Conservation (phyloP, 306 rosid species). For the Gastrolobium villosum region DNA sequence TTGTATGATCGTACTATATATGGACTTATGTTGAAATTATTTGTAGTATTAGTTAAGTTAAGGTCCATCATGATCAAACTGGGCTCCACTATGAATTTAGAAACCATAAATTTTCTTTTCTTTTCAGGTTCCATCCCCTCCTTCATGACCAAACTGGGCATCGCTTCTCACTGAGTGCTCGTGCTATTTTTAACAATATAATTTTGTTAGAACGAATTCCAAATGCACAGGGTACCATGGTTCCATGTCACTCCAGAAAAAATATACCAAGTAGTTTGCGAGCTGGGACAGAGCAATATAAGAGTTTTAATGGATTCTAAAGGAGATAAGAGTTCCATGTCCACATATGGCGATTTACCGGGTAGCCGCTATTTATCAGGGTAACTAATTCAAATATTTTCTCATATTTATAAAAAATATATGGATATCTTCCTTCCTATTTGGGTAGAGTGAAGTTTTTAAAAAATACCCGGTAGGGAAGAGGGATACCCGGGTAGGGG, state of each 20-base stretch:
- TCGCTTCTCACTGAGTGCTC: constrained; percentile 19
- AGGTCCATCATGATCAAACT: constrained; percentile 49
- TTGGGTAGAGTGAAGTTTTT: too few species aligned
- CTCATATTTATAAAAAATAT: too few species aligned
- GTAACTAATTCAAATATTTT: too few species aligned
- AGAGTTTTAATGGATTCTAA: constrained; percentile 12
- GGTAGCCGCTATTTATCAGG: too few species aligned
- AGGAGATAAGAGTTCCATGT: too few species aligned
- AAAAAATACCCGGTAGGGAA: too few species aligned
- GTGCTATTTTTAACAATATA: neutral
- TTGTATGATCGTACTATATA: constrained; percentile 50
- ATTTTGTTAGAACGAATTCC: constrained; percentile 11
- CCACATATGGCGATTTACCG: too few species aligned
- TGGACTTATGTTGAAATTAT: constrained; percentile 49
- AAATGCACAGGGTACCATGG: constrained; percentile 9
- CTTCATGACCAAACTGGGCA: constrained; percentile 58
- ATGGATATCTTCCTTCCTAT: too few species aligned
- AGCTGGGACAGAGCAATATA: constrained; percentile 32
- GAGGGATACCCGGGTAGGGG: too few species aligned
- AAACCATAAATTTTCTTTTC: constrained; percentile 45
- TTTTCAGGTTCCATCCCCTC: constrained; percentile 51
- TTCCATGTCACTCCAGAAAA: constrained; percentile 40
- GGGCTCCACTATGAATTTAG: constrained; percentile 53
- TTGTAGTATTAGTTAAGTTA: constrained; percentile 46
- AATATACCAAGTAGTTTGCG: constrained; percentile 38